A percentile compares a stretch with the other conserved stretches of the same genome.
Conservation (phyloP, 805 yeast species). For the Teunomyces aglyptinius region DNA sequence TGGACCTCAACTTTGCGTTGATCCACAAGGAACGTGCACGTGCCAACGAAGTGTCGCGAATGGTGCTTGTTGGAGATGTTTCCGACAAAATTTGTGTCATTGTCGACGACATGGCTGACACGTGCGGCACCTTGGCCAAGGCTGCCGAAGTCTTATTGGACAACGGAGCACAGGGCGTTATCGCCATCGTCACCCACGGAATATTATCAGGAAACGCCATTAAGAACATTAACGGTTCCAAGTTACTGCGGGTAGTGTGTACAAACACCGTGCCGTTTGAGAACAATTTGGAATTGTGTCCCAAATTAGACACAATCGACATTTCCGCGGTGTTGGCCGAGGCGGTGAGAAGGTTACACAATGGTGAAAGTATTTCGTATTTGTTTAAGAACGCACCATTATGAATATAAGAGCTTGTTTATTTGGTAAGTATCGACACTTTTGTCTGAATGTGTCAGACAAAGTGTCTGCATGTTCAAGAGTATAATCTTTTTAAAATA, state of each 20-base stretch:
- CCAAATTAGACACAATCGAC: slow-evolving; percentile 67
- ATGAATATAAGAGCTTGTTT: slow-evolving; percentile 59
- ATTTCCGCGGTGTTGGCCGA: slow-evolving; percentile 75
- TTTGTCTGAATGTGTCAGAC: too few relatives aligned
- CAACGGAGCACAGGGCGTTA: slow-evolving; percentile 67
- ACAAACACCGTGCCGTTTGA: slow-evolving; percentile 80
- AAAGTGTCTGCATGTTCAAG: neutral
- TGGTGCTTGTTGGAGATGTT: slow-evolving; percentile 87
- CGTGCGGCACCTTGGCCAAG: slow-evolving; percentile 82
- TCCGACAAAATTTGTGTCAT: slow-evolving; percentile 70
- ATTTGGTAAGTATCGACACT: slow-evolving; percentile 49
- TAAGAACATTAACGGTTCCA: slow-evolving; percentile 65
- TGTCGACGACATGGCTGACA: slow-evolving; percentile 89
- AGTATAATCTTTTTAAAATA: too few relatives aligned
- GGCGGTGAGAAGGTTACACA: slow-evolving; percentile 79
- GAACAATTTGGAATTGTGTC: slow-evolving; percentile 56
- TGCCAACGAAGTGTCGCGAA: slow-evolving; percentile 79
- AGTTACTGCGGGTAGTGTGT: slow-evolving; percentile 67
- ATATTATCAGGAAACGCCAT: slow-evolving; percentile 74
- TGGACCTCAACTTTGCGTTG: slow-evolving; percentile 78
- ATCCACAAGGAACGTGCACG: slow-evolving; percentile 82
- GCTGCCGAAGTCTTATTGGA: slow-evolving; percentile 74
- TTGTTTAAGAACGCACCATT: slow-evolving; percentile 67
- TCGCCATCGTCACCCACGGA: slow-evolving; percentile 84
- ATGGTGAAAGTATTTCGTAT: slow-evolving; percentile 83